These are phyloP conservation scores for Primulina huaijiensis DNA, from an alignment of 257 asterid species.

Conservation along the genomic window DNA sequence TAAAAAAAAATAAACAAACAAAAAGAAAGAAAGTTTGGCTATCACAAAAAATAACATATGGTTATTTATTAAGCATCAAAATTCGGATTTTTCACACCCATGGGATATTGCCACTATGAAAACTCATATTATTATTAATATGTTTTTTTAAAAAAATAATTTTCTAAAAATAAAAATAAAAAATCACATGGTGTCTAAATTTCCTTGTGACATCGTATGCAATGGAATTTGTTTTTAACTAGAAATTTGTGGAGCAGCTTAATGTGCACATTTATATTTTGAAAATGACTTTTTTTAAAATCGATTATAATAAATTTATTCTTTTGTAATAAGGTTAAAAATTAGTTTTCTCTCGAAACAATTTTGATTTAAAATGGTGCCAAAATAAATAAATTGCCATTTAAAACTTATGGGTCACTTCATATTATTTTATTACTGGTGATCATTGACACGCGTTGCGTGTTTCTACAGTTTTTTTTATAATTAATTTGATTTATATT, in stretches of 20 bases:
- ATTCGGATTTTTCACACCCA: background rate
- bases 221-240: no score
- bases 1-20: background rate
- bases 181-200: background rate
- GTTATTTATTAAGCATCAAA: background rate
- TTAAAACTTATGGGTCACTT: no score
- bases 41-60: background rate
- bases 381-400: background rate
- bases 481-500: no score
- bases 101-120: background rate
- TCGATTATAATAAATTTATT: no score
- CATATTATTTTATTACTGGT: no score
- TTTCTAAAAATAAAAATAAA: no score
- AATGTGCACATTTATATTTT: no score
- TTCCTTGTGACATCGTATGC: background rate
- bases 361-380: background rate
- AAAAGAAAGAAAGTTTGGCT: background rate
- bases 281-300: no score
- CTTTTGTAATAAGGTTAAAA: no score
- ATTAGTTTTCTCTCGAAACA: background rate
- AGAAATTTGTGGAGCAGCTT: background rate
- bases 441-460: no score
- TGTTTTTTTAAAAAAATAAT: no score
- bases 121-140: background rate
- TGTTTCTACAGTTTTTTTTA: no score